Base-by-base conservation (phyloP, 2,329 filamentous ascomycete species). In the Xylaria multiplex region DNA sequence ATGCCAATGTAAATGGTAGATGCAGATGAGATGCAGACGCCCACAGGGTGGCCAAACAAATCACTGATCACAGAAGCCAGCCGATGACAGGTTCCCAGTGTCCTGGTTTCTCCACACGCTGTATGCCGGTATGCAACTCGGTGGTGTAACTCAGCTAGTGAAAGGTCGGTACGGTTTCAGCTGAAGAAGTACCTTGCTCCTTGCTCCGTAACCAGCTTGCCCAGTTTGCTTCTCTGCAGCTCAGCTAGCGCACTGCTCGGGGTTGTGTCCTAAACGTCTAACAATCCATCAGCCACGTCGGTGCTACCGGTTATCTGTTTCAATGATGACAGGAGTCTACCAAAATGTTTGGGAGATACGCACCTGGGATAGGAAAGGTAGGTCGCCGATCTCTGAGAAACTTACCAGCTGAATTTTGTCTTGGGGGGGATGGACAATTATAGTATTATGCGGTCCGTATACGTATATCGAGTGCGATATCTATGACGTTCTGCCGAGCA, bases 181-280 rank as follows among this genome's bases (percentile, higher is more conserved):
- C 65, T 55, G 42, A 40, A 46, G 14, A 46, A 48, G 58, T 45
- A 46, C 35, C 37, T 49, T 56, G 56, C 42, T 43, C 35, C 37
- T 49, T 53, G 56, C 42, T 42, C 45, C 45, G 30, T 14, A 54
- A 40, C 58, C 54, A 58, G 42, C 35, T n/a, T 35, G 22, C 30
- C 37, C 53, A 24, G 43, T 59, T 56, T n/a, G 65, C 43, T 60
- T 49, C 42, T 59, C 48, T 62, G 68, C 62, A 70, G 63, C 54
- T 66, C 62, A 68, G 66, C 65, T 68, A 40, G 48, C 32, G 30
- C 24, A 35, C 46, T 22, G 11, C 42, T 58, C 66, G 53, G 61
- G n/a, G 35, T 54, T 59, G 37, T 22, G 32, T 54, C 22, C 58
- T 30, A 43, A 65, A 60, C 22, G n/a, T 55, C 61, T 63, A 32